Conservation (phyloP, 257 asterid species). For the Coffea eugenioides region DNA sequence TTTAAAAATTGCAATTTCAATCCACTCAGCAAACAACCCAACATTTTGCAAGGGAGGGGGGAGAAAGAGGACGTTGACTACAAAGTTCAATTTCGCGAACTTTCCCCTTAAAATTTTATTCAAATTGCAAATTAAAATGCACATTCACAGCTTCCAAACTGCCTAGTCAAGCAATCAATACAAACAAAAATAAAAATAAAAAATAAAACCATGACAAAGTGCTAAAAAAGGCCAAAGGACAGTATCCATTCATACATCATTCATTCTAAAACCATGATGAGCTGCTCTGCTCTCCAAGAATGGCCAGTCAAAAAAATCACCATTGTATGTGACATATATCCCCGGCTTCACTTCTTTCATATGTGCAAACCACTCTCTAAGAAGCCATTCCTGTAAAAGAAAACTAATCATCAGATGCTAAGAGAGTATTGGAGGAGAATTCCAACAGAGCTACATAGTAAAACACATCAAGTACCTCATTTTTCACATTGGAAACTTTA, state of each 20-base stretch:
- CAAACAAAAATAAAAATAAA: neutral
- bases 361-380: constrained; percentile 79
- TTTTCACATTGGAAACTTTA: constrained; percentile 78
- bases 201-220: neutral
- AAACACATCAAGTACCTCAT: constrained; percentile 62
- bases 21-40: neutral
- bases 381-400: constrained; percentile 69
- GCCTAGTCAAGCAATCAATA: neutral
- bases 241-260: constrained; percentile 49
- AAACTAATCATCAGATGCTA: neutral
- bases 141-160: neutral
- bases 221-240: neutral
- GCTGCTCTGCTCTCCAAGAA: constrained; percentile 86
- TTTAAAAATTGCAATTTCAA: neutral
- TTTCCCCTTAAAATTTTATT: neutral
- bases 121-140: neutral
- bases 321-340: constrained; percentile 92
- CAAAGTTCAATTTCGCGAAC: neutral
- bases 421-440: neutral
- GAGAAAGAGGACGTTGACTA: neutral
- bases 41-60: neutral
- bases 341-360: constrained; percentile 97
- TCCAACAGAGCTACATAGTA: neutral
- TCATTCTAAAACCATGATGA: constrained; percentile 78
- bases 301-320: constrained; percentile 99